Conservation (phyloP, 306 rosid species). For the Senna tora region DNA sequence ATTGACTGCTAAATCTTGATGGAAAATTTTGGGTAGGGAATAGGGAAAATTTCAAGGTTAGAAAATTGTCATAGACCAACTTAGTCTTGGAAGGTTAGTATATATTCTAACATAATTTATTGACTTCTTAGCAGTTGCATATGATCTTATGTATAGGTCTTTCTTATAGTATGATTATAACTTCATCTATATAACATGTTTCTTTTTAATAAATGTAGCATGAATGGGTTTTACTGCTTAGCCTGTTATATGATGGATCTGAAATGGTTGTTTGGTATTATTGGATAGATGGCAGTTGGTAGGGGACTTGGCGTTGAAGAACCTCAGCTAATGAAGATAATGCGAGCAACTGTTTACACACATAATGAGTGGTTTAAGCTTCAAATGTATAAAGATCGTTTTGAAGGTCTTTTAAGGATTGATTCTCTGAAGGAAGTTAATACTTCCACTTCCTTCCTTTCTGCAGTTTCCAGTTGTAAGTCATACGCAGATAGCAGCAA, state of each 20-base stretch:
- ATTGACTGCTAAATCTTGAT: neutral
- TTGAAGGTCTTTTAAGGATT: conserved; percentile 79
- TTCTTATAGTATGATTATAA: neutral
- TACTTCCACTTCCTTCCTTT: conserved; percentile 56
- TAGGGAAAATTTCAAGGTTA: neutral
- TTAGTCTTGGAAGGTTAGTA: neutral
- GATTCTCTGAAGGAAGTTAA: conserved; percentile 83
- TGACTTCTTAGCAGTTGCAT: conserved; percentile 3
- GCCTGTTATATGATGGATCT: neutral
- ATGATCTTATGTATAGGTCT: conserved; percentile 5
- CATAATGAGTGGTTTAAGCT: conserved; percentile 97
- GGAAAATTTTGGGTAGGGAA: conserved; percentile 10
- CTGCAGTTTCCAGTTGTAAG: conserved; percentile 56
- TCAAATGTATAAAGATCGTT: conserved; percentile 96
- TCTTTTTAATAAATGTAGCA: neutral
- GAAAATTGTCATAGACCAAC: conserved; percentile 9
- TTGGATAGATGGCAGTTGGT: conserved; percentile 79
- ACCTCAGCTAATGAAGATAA: conserved; percentile 93
- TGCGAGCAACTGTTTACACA: conserved; percentile 77
- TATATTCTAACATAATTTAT: neutral
- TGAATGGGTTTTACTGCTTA: neutral
- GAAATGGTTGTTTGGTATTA: conserved; percentile 29
- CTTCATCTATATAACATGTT: neutral
- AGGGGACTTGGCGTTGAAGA: conserved; percentile 91
- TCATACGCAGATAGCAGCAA: conserved; percentile 76